phyloP scores from a whole-genome alignment of 164 flowering plant genomes.

The Vitis vinifera region ASM3070453v1 NC_081815.1:1471501-1472000 shows the following conservation, averaged over 20 bases:
- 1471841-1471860: constrained; percentile 47
- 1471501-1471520: too few species aligned
- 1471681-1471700: constrained; percentile 50
- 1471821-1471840: constrained; percentile 74
- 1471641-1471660: constrained; percentile 58
- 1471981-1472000: constrained; percentile 61
- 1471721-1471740: constrained; percentile 71
- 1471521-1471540: too few species aligned
- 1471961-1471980: constrained; percentile 54
- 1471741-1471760: constrained; percentile 87
- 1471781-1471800: constrained; percentile 70
- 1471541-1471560: too few species aligned
- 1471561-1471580: too few species aligned
- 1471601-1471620: not conserved
- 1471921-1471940: constrained; percentile 59
- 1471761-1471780: constrained; percentile 66
- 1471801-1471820: constrained; percentile 59
- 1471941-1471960: constrained; percentile 63
- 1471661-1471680: constrained; percentile 71
- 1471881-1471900: constrained; percentile 51
- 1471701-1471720: constrained; percentile 90
- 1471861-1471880: constrained; percentile 55
- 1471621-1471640: not conserved
- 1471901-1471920: constrained; percentile 70
- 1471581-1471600: not conserved